Conservation (phyloP, 2,329 filamentous ascomycete genomes). For the Penicillium griseofulvum region DNA sequence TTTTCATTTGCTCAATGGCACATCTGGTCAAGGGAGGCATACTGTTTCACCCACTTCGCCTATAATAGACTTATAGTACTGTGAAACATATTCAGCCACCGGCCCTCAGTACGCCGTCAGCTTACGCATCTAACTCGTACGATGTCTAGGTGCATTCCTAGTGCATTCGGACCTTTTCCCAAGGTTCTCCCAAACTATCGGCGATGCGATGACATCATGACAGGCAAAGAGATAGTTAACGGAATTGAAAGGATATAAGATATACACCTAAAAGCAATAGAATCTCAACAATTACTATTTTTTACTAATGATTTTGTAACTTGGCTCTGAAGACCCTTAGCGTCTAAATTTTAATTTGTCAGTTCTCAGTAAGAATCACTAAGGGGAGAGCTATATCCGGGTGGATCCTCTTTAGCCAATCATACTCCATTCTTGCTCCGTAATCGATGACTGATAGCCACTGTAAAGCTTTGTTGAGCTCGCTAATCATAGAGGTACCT, state of each 20-base stretch:
- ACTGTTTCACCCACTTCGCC: not conserved
- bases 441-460: slow-evolving; percentile 30
- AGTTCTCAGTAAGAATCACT: slow-evolving; percentile 35
- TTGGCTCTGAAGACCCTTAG: not conserved
- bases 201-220: slow-evolving; percentile 4
- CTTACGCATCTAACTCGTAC: not conserved
- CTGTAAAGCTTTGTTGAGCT: slow-evolving; percentile 11
- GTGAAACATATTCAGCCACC: not conserved
- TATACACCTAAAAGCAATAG: too few relatives aligned
- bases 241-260: too few relatives aligned
- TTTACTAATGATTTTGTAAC: not conserved
- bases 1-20: not conserved
- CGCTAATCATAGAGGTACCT: slow-evolving; percentile 14
- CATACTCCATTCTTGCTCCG: slow-evolving; percentile 13
- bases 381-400: slow-evolving; percentile 16
- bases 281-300: not conserved
- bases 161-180: not conserved
- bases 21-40: not conserved
- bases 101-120: not conserved
- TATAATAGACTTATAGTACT: not conserved
- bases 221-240: not conserved
- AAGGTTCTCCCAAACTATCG: not conserved
- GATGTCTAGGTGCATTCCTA: too few relatives aligned
- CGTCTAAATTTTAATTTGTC: slow-evolving; percentile 29
- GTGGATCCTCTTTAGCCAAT: slow-evolving; percentile 18